Evolutionary conservation across 2,329 filamentous ascomycete species (phyloP).

Genomic region (Fusarium equiseti): DNA sequence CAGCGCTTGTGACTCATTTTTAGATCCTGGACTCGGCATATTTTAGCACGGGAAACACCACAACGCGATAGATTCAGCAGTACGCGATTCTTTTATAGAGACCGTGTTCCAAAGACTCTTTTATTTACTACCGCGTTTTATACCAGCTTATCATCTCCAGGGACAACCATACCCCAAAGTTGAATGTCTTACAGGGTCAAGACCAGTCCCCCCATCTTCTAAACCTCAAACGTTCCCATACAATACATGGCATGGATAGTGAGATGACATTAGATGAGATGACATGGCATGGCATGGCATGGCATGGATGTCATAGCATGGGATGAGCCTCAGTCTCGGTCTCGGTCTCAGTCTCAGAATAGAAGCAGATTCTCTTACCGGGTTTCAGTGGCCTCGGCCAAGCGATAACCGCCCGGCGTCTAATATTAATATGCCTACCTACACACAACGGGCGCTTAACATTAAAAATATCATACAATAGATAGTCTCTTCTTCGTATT

Average conservation of each 20-base stretch:
- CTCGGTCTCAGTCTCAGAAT: conserved; percentile 30
- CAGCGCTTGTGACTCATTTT: conserved; percentile 51
- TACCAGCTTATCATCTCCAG: conserved; percentile 16
- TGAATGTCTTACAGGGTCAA: conserved; percentile 40
- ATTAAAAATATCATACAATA: conserved; percentile 3
- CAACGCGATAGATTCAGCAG: conserved; percentile 20
- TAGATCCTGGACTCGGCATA: conserved; percentile 43
- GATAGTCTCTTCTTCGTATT: conserved; percentile 13
- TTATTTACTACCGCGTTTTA: conserved; percentile 36
- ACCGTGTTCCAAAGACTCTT: conserved; percentile 20
- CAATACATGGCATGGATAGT: conserved; percentile 3
- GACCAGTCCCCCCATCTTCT: conserved; percentile 5
- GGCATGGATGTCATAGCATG: background rate
- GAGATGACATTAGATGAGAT: conserved; percentile 4
- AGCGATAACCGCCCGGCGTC: conserved; percentile 39
- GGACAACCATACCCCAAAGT: conserved; percentile 25
- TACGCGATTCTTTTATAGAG: conserved; percentile 12
- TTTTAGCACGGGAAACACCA: conserved; percentile 14
- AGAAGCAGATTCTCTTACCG: conserved; percentile 33
- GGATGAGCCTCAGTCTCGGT: conserved; percentile 10
- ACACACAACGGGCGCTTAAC: conserved; percentile 36
- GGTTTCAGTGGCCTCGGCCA: conserved; percentile 41
- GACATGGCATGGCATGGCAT: conserved; percentile 1
- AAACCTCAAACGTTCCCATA: conserved; percentile 18
- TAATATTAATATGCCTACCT: conserved; percentile 14